Percentiles rank a stretch among this genome's conserved stretches.
Conservation (phyloP, 1,139 yeast species). For the Oligophagozyma castellii region DNA sequence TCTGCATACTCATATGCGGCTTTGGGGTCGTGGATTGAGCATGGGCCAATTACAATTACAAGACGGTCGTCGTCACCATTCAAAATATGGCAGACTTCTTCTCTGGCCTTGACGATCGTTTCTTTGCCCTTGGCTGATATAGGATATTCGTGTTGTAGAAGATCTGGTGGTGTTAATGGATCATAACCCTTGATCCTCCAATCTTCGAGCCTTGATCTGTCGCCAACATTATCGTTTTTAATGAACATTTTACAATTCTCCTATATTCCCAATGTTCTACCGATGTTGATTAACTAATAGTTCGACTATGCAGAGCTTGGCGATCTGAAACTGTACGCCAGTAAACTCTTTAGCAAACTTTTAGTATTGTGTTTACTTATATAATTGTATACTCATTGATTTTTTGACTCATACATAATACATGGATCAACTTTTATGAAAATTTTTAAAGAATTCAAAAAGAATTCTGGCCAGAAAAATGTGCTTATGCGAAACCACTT, state of each 20-base stretch:
- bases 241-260: conserved; percentile 67
- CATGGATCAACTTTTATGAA: no score
- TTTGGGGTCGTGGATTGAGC: conserved; percentile 87
- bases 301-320: no score
- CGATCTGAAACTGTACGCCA: no score
- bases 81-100: conserved; percentile 54
- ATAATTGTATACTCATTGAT: no score
- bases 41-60: conserved; percentile 83
- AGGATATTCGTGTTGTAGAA: conserved; percentile 82
- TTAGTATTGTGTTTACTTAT: no score
- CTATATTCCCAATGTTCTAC: no score
- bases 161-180: conserved; percentile 88
- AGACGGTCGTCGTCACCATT: conserved; percentile 71
- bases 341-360: no score
- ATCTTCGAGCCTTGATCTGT: conserved; percentile 70
- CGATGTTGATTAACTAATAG: no score
- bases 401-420: no score
- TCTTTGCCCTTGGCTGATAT: conserved; percentile 45
- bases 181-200: conserved; percentile 94
- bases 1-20: conserved; percentile 86
- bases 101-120: conserved; percentile 62
- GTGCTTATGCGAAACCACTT: no score
- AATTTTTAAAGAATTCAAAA: no score
- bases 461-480: no score
- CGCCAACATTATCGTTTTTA: conserved; percentile 70